Evolutionary conservation across 176 grass and related monocot species (phyloP), one percentile per base, ranked within the genome.

Genomic region (Stipa capillata): DNA sequence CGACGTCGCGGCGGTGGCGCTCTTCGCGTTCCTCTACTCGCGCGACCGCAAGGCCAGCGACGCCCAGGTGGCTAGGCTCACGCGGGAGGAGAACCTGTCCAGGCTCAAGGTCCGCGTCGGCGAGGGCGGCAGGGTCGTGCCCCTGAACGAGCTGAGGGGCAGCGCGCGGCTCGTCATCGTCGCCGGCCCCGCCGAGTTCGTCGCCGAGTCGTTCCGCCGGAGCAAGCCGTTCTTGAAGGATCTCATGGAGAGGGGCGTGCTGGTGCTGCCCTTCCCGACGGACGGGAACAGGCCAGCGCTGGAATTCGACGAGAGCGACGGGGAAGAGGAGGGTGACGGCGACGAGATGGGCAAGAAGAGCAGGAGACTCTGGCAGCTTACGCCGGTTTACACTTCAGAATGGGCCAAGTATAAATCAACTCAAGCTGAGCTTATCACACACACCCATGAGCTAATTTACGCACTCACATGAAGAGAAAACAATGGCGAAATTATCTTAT

Each of bases 351-450:
- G 1, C 39, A 66, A 53, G 74, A 92, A 84, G 83, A 88, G 79
- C 75, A 85, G 34, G 88, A 85, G 92, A 80, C 83, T 98, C 2
- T 98, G 95, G 95, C 95, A 94, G 77, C 83, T 98, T 57, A 56
- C 62, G 47, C 92, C 91, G 45, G 75, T 92, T 49, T 92, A 65
- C 81, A 84, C 80, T 1, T 40, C 67, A 16, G 87, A 94, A 69
- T 94, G 91, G 95, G 62, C 80, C 50, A 85, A 90, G 95, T 97
- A 97, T 5, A 80, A 20, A 3, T 2, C 41, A 15, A 5, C 33
- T 10, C 5, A 23, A 24, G 33, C 66, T n/a, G 43, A 73, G 14
- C n/a, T n/a, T n/a, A n/a, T n/a, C n/a, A n/a, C n/a, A n/a, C n/a
- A n/a, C n/a, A n/a, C n/a, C n/a, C n/a, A n/a, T n/a, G n/a, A n/a